Evolutionary conservation across 768 basidiomycete species (phyloP).

Genomic region (Pisolithus microcarpus): DNA sequence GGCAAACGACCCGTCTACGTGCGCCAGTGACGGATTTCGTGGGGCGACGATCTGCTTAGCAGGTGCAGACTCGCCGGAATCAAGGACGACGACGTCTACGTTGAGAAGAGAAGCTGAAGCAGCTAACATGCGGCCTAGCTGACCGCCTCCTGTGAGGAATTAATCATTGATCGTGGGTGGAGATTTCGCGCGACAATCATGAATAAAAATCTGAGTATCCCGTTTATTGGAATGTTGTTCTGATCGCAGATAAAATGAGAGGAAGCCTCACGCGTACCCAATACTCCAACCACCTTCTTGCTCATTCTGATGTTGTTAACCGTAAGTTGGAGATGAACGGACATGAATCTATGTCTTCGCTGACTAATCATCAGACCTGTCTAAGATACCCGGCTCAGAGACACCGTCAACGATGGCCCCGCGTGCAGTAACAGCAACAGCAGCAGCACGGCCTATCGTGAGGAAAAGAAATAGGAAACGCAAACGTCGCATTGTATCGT

Average conservation of each 20-base stretch:
- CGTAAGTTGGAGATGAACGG: too few species aligned
- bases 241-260: neutral
- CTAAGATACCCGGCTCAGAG: too few species aligned
- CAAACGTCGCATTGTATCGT: slow-evolving; percentile 43
- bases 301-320: neutral
- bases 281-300: slow-evolving; percentile 16
- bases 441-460: slow-evolving; percentile 24
- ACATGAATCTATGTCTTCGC: neutral
- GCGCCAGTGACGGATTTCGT: slow-evolving; percentile 38
- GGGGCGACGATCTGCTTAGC: slow-evolving; percentile 83
- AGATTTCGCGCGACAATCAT: neutral
- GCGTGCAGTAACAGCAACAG: slow-evolving; percentile 11
- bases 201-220: slow-evolving; percentile 5
- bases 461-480: slow-evolving; percentile 48
- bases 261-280: slow-evolving; percentile 23
- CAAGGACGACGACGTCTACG: slow-evolving; percentile 77
- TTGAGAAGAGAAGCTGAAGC: slow-evolving; percentile 84
- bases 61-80: slow-evolving; percentile 70
- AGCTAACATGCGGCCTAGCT: slow-evolving; percentile 95
- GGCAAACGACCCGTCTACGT: slow-evolving; percentile 86
- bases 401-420: neutral
- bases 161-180: neutral
- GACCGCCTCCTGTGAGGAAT: slow-evolving; percentile 71
- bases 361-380: slow-evolving; percentile 3
- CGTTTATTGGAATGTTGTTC: slow-evolving; percentile 5